Evolutionary conservation across 306 rosid genomes (phyloP).

Genomic region (Coriaria nepalensis): DNA sequence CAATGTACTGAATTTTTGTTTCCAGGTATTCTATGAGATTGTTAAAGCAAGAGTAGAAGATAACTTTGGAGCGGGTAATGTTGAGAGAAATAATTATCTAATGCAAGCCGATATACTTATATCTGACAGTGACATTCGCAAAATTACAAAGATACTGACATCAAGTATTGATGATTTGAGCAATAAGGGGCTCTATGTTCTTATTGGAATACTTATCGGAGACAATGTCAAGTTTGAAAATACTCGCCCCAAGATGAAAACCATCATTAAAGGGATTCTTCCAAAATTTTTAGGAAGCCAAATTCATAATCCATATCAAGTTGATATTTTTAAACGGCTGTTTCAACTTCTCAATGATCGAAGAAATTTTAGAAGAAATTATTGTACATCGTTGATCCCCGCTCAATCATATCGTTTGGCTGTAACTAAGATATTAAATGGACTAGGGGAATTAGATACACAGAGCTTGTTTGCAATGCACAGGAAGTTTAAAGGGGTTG

Average conservation of each 20-base stretch:
- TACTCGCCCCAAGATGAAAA: constrained; percentile 57
- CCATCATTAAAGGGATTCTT: constrained; percentile 30
- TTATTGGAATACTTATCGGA: constrained; percentile 37
- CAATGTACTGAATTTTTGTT: constrained; percentile 4
- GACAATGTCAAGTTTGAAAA: constrained; percentile 29
- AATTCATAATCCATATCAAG: constrained; percentile 11
- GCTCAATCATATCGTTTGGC: constrained; percentile 21
- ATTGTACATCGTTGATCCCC: constrained; percentile 19
- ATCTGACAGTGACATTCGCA: constrained; percentile 8
- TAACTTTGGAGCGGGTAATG: constrained; percentile 28
- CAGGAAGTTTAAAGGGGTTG: constrained; percentile 39
- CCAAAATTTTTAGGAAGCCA: constrained; percentile 22
- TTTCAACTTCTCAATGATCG: constrained; percentile 43
- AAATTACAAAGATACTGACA: constrained; percentile 19
- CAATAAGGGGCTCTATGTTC: constrained; percentile 47
- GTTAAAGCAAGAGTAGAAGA: constrained; percentile 39
- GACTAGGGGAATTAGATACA: constrained; percentile 30
- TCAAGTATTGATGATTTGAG: constrained; percentile 50
- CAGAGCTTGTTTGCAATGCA: constrained; percentile 55
- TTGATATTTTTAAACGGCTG: constrained; percentile 20
- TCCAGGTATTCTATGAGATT: constrained; percentile 59
- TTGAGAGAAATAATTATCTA: constrained; percentile 20
- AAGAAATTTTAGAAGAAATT: constrained; percentile 24
- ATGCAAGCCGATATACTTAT: constrained; percentile 24
- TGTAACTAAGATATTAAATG: constrained; percentile 25